Evolutionary conservation across 192 early-diverging fungal species (phyloP).

Genomic region (Paraglomus brasilianum): DNA sequence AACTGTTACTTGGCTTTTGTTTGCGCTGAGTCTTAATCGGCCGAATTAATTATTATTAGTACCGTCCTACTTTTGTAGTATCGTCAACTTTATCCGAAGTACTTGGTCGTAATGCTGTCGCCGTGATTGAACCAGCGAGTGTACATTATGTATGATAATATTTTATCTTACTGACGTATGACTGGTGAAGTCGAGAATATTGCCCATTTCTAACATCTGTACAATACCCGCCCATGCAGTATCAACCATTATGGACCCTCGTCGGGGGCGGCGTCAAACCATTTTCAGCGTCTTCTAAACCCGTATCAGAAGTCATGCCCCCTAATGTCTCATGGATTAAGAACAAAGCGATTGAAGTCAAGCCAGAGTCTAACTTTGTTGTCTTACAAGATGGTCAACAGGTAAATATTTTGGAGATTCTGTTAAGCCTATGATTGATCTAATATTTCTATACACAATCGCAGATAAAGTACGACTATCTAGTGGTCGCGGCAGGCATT

Average conservation of each 20-base stretch:
- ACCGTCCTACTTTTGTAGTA: constrained; percentile 45
- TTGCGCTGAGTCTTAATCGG: background rate
- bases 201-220: too few relatives aligned
- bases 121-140: constrained; percentile 71
- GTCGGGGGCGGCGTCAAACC: constrained; percentile 84
- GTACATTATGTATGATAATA: constrained; percentile 60
- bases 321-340: constrained; percentile 72
- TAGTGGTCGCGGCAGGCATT: constrained; percentile 78
- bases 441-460: background rate
- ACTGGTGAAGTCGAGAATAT: constrained; percentile 14
- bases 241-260: constrained; percentile 91
- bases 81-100: constrained; percentile 64
- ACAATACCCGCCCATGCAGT: constrained; percentile 36
- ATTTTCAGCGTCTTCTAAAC: constrained; percentile 63
- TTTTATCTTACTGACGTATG: background rate
- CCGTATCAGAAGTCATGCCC: constrained; percentile 72
- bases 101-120: constrained; percentile 64
- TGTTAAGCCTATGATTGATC: background rate
- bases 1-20: background rate
- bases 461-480: constrained; percentile 53
- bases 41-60: background rate
- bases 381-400: constrained; percentile 60
- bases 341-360: constrained; percentile 65
- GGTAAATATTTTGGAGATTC: constrained; percentile 32
- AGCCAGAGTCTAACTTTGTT: constrained; percentile 70